Percentiles rank a stretch among this genome's conserved stretches.
Evolutionary conservation across 768 basidiomycete species (phyloP).

Genomic region (Ephemerocybe angulata): DNA sequence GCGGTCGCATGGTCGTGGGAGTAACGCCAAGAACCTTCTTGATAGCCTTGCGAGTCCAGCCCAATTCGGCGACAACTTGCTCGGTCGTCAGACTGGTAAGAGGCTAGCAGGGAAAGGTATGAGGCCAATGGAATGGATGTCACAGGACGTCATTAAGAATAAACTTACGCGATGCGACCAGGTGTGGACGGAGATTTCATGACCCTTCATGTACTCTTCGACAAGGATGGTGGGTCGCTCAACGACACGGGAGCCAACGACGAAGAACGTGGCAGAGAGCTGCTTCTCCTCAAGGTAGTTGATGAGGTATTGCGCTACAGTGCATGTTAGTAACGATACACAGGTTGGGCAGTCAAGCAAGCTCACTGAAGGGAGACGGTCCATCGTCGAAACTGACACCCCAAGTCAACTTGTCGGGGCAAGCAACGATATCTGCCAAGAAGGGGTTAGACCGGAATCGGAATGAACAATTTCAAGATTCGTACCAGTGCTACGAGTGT

Average conservation of each 20-base stretch:
- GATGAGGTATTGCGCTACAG: conserved; percentile 53
- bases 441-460: not conserved
- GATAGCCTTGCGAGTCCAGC: conserved; percentile 88
- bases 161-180: conserved; percentile 75
- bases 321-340: conserved; percentile 7
- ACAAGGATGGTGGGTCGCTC: conserved; percentile 72
- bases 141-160: not conserved
- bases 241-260: conserved; percentile 81
- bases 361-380: conserved; percentile 77
- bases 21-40: conserved; percentile 71
- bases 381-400: conserved; percentile 88
- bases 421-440: conserved; percentile 54
- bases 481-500: conserved; percentile 48
- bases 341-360: not conserved
- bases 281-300: conserved; percentile 63
- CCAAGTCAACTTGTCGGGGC: conserved; percentile 70
- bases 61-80: conserved; percentile 89
- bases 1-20: conserved; percentile 75
- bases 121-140: not conserved
- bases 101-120: conserved; percentile 33
- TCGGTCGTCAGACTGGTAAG: conserved; percentile 71
- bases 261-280: conserved; percentile 85
- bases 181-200: conserved; percentile 83
- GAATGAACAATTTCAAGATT: not conserved
- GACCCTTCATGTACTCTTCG: conserved; percentile 75